Conservation (phyloP, 2,329 filamentous ascomycete species). For the Xylaria sp. region DNA sequence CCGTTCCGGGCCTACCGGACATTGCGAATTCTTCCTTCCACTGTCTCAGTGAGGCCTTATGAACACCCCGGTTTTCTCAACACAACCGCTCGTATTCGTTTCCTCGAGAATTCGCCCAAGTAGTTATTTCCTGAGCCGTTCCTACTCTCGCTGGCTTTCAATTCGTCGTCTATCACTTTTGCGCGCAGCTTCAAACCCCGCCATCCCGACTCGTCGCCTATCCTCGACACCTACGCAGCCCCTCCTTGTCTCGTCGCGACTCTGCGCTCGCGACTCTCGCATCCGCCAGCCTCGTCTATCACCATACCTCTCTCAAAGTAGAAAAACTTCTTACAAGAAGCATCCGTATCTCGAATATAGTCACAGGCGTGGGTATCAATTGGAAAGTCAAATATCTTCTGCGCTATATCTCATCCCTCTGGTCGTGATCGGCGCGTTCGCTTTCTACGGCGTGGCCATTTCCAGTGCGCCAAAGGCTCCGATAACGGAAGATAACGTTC, state of each 20-base stretch:
- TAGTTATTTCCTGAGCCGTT: conserved; percentile 7
- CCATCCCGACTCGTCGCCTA: conserved; percentile 12
- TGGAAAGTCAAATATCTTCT: conserved; percentile 27
- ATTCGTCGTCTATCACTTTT: conserved; percentile 8
- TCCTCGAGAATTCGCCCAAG: conserved; percentile 11
- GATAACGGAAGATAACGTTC: conserved; percentile 5
- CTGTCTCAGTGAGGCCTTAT: conserved; percentile 20
- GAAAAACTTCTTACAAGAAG: conserved; percentile 1
- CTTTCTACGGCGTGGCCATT: conserved; percentile 22
- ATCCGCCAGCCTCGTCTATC: conserved; percentile 5
- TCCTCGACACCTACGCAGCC: conserved; percentile 22
- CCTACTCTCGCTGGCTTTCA: conserved; percentile 4
- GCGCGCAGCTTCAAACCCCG: conserved; percentile 21
- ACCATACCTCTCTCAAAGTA: conserved; percentile 3
- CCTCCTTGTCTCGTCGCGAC: conserved; percentile 10
- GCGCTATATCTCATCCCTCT: conserved; percentile 30
- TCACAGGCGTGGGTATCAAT: conserved; percentile 6
- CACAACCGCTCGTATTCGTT: conserved; percentile 20
- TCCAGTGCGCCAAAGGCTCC: conserved; percentile 2
- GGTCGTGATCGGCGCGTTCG: conserved; percentile 23
- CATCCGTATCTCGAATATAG: not conserved
- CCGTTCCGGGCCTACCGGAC: conserved; percentile 25
- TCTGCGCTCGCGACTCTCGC: conserved; percentile 2
- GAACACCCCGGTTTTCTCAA: conserved; percentile 18
- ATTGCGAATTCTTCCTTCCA: conserved; percentile 15